phyloP scores from a whole-genome alignment of 2,329 filamentous ascomycete species.

The Neobulgaria alba region DNA sequence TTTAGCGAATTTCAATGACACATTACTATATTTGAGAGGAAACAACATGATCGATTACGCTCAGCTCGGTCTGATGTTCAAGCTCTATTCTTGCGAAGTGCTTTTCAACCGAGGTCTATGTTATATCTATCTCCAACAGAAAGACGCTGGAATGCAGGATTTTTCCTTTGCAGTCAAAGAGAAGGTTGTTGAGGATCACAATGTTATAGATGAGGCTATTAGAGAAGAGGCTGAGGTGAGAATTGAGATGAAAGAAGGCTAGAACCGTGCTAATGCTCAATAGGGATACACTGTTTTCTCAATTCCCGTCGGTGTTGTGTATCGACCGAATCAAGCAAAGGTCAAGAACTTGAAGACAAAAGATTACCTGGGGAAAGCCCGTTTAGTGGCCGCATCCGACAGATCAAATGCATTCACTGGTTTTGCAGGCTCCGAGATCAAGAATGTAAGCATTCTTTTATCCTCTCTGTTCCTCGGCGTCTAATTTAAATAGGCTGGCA shows the following conservation, averaged over 20 bases:
- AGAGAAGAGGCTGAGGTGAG: conserved; percentile 81
- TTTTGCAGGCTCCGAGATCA: conserved; percentile 70
- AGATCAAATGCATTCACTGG: conserved; percentile 73
- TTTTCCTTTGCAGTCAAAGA: conserved; percentile 85
- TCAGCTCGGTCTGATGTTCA: conserved; percentile 89
- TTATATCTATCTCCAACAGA: conserved; percentile 93
- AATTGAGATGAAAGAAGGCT: background rate
- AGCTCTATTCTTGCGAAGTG: conserved; percentile 94
- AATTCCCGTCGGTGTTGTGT: conserved; percentile 91
- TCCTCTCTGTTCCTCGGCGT: background rate
- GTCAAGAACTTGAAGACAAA: conserved; percentile 97
- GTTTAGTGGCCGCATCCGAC: conserved; percentile 81
- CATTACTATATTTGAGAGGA: conserved; percentile 83
- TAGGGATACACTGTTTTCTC: conserved; percentile 98
- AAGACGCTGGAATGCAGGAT: conserved; percentile 84
- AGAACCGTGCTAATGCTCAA: conserved; percentile 12
- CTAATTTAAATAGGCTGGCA: conserved; percentile 36
- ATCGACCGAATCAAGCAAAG: conserved; percentile 93
- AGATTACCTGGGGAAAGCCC: conserved; percentile 94
- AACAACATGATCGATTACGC: conserved; percentile 98
- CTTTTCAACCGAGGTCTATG: conserved; percentile 95
- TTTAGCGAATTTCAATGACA: conserved; percentile 97
- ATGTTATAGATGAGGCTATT: conserved; percentile 97
- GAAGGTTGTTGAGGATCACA: conserved; percentile 92
- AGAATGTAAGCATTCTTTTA: conserved; percentile 45